Evolutionary conservation across 164 flowering plant species (phyloP).

Genomic region (Annona squamosa): DNA sequence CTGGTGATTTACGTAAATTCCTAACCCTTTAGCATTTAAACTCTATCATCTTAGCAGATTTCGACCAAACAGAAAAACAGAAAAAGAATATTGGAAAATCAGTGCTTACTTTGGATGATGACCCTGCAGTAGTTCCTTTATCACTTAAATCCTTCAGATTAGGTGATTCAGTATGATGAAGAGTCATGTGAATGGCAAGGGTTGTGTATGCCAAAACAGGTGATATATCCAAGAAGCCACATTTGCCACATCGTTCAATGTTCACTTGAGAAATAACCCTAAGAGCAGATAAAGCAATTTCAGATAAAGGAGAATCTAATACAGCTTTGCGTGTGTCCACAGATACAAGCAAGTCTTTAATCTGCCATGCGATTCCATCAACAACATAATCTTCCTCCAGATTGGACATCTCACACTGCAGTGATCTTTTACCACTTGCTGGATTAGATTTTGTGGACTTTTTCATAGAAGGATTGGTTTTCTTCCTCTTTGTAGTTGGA

Average conservation of each 20-base stretch:
- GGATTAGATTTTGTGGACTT: conserved; percentile 29
- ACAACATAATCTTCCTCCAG: conserved; percentile 51
- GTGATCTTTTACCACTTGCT: conserved; percentile 21
- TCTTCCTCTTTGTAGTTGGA: conserved; percentile 37
- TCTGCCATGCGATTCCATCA: conserved; percentile 80
- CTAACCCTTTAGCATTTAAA: too few relatives aligned
- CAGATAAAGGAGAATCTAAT: conserved; percentile 36
- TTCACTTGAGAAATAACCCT: conserved; percentile 62
- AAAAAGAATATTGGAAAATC: background rate
- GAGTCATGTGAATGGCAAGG: conserved; percentile 58
- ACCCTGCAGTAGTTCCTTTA: conserved; percentile 10
- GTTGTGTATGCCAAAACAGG: conserved; percentile 61
- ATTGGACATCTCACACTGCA: conserved; percentile 11
- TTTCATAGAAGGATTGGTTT: conserved; percentile 29
- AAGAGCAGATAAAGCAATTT: conserved; percentile 40
- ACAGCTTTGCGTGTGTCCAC: conserved; percentile 44
- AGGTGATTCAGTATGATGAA: conserved; percentile 22
- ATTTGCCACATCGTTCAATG: conserved; percentile 42
- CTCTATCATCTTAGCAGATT: too few relatives aligned
- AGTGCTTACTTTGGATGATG: conserved; percentile 39
- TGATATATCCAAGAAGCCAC: conserved; percentile 43
- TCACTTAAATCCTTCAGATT: conserved; percentile 10
- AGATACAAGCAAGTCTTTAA: conserved; percentile 60
- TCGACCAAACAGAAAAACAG: background rate
- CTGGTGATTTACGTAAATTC: too few relatives aligned